Percentiles rank a stretch among this genome's conserved stretches.
Conservation (phyloP, 192 early-diverging fungal species). For the Chytriomyces confervae region DNA sequence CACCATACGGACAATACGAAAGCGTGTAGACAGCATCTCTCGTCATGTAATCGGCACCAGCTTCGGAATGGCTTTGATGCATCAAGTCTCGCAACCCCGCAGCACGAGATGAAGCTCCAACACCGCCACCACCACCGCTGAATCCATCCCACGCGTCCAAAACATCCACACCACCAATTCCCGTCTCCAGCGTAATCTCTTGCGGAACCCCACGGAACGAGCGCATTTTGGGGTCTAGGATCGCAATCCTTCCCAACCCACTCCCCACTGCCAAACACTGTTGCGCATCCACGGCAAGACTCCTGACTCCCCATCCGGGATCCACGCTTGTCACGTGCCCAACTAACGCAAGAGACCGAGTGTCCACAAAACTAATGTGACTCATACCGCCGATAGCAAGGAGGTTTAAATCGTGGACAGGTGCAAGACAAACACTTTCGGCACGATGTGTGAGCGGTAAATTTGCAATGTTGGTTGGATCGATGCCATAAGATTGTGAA, state of each 20-base stretch:
- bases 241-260: conserved; percentile 66
- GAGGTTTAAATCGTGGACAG: neutral
- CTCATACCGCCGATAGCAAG: conserved; percentile 51
- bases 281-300: conserved; percentile 48
- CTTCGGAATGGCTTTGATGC: neutral
- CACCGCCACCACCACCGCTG: neutral
- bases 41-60: conserved; percentile 38
- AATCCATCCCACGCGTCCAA: conserved; percentile 12
- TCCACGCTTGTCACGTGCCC: conserved; percentile 63
- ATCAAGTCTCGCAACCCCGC: neutral
- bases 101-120: conserved; percentile 6
- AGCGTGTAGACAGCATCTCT: conserved; percentile 70
- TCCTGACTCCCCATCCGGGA: conserved; percentile 74
- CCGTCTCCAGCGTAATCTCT: neutral
- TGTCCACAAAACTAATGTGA: conserved; percentile 53
- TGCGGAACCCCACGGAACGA: conserved; percentile 50
- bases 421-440: conserved; percentile 40
- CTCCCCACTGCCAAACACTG: conserved; percentile 66
- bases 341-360: conserved; percentile 45
- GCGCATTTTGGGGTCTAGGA: conserved; percentile 66
- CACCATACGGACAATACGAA: conserved; percentile 48
- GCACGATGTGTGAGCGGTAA: conserved; percentile 12
- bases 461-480: neutral
- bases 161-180: neutral
- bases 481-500: neutral